phyloP scores from a whole-genome alignment of 1,284 basidiomycete genomes.

The Amylostereum areolatum region DNA sequence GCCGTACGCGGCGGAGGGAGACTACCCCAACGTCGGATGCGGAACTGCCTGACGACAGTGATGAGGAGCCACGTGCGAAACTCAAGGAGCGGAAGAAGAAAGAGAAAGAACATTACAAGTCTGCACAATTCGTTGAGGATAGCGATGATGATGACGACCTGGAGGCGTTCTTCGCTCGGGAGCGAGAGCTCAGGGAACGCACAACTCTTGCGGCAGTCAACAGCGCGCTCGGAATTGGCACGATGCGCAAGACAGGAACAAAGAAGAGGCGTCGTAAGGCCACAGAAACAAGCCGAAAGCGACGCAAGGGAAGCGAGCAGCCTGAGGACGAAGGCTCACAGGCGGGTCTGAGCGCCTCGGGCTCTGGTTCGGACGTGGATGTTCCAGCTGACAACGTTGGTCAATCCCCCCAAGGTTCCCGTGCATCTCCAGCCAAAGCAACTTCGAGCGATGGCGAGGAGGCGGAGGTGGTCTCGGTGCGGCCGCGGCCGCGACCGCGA shows the following conservation, averaged over 20 bases:
- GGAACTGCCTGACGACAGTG: slow-evolving; percentile 29
- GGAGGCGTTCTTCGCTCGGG: slow-evolving; percentile 74
- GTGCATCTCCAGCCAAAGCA: no score
- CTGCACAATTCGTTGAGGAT: slow-evolving; percentile 86
- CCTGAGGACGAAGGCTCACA: no score
- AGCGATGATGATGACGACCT: slow-evolving; percentile 73
- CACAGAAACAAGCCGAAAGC: slow-evolving; percentile 21
- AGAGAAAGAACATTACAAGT: slow-evolving; percentile 77
- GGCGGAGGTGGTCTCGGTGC: no score
- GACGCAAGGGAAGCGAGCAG: slow-evolving; percentile 29
- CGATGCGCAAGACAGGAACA: slow-evolving; percentile 62
- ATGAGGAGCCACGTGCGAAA: slow-evolving; percentile 39
- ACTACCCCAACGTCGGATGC: slow-evolving; percentile 38
- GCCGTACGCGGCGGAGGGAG: slow-evolving; percentile 41
- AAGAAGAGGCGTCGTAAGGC: slow-evolving; percentile 37
- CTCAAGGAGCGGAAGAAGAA: slow-evolving; percentile 49
- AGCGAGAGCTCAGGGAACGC: slow-evolving; percentile 49
- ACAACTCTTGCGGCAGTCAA: slow-evolving; percentile 42
- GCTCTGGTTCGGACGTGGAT: no score
- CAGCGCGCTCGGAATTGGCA: slow-evolving; percentile 32
- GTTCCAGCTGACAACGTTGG: no score
- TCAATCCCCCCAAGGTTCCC: no score
- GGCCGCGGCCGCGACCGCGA: no score
- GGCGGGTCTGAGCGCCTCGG: no score
- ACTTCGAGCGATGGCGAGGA: no score